A percentile compares a stretch with the other conserved stretches of the same genome.
Conservation (phyloP, 2,329 filamentous ascomycete species). For the Aspergillus tubingensis region DNA sequence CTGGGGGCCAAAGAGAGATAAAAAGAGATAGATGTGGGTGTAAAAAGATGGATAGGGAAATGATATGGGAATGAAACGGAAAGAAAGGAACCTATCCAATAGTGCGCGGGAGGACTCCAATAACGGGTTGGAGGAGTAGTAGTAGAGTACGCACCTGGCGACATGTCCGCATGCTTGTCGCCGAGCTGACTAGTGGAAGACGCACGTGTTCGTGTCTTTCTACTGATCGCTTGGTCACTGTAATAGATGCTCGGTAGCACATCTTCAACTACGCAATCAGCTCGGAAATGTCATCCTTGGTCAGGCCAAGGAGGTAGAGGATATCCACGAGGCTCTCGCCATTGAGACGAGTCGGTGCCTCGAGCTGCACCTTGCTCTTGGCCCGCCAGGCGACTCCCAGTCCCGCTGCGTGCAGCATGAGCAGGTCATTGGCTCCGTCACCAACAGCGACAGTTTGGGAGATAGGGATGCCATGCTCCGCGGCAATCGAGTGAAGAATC, state of each 20-base stretch:
- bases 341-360: slow-evolving; percentile 62
- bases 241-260: background rate
- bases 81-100: background rate
- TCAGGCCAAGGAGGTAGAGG: slow-evolving; percentile 59
- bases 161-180: background rate
- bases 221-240: background rate
- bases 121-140: background rate
- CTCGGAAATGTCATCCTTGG: slow-evolving; percentile 52
- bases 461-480: slow-evolving; percentile 55
- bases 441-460: slow-evolving; percentile 61
- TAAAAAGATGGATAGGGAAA: background rate
- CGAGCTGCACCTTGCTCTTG: slow-evolving; percentile 64
- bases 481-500: slow-evolving; percentile 57
- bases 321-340: slow-evolving; percentile 59
- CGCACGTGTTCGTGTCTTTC: background rate
- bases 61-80: background rate
- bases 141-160: background rate
- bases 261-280: slow-evolving; percentile 30
- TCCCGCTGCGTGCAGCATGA: slow-evolving; percentile 64
- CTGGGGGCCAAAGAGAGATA: background rate
- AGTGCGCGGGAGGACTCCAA: background rate
- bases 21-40: background rate
- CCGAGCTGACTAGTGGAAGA: background rate
- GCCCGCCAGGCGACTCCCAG: slow-evolving; percentile 65
- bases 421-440: slow-evolving; percentile 66